Percentiles rank a stretch among this genome's conserved stretches.
Evolutionary conservation across 345 rosid species (phyloP).

Genomic region (Litchi chinensis): DNA sequence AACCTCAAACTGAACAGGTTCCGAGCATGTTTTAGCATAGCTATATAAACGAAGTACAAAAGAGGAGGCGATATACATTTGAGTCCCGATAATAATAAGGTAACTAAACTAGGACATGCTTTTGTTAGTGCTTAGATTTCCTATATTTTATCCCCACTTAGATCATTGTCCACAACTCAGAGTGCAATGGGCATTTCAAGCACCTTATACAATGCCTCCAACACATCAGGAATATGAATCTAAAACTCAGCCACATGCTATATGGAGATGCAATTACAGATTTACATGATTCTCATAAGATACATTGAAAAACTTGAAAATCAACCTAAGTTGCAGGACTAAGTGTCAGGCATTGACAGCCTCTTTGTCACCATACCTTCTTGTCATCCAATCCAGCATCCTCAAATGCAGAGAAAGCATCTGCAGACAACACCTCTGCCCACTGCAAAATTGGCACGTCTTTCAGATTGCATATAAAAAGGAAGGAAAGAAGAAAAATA

Average conservation of each 20-base stretch:
- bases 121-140: background rate
- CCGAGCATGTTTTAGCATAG: background rate
- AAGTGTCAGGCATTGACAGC: conserved; percentile 7
- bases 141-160: background rate
- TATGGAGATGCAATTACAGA: background rate
- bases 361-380: conserved; percentile 51
- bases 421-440: conserved; percentile 96
- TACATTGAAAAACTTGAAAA: background rate
- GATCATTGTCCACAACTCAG: background rate
- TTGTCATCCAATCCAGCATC: conserved; percentile 78
- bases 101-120: background rate
- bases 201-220: background rate
- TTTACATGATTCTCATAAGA: background rate
- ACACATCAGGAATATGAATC: background rate
- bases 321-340: conserved; percentile 2
- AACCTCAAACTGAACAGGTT: background rate
- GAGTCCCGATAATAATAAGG: background rate
- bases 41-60: no score
- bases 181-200: background rate
- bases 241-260: background rate
- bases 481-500: conserved; percentile 1
- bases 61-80: background rate
- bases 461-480: conserved; percentile 27
- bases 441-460: conserved; percentile 60
- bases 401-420: conserved; percentile 98